Conservation (phyloP, 176 grass and related monocot genomes). For the Tillandsia fasciculata region DNA sequence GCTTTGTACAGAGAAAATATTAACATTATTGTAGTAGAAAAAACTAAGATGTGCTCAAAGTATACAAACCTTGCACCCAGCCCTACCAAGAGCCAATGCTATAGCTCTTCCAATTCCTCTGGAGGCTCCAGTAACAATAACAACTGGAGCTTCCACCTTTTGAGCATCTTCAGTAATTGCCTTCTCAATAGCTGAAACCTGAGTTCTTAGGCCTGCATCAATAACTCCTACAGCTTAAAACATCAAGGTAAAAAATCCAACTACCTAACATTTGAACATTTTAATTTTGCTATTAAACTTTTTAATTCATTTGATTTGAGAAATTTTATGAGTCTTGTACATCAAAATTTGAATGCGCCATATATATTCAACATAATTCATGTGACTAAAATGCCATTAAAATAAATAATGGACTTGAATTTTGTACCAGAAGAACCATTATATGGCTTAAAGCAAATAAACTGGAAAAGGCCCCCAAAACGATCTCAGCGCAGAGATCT, state of each 20-base stretch:
- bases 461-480: too few species aligned
- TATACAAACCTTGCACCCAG: conserved; percentile 76
- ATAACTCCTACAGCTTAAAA: conserved; percentile 3
- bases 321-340: too few species aligned
- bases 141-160: conserved; percentile 78
- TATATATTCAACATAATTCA: too few species aligned
- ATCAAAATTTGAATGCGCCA: too few species aligned
- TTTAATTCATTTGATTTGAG: too few species aligned
- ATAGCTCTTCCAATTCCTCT: conserved; percentile 78
- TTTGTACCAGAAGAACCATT: too few species aligned
- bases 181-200: conserved; percentile 57
- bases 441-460: too few species aligned
- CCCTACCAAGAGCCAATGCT: conserved; percentile 79
- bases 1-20: conserved; percentile 2
- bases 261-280: too few species aligned
- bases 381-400: too few species aligned
- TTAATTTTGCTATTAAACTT: too few species aligned
- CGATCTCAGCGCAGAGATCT: too few species aligned
- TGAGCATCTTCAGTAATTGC: conserved; percentile 25
- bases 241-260: background rate
- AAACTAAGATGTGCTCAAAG: background rate
- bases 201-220: conserved; percentile 54
- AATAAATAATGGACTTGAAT: too few species aligned
- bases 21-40: background rate
- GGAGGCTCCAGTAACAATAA: conserved; percentile 83